Evolutionary conservation across 345 rosid species (phyloP), one percentile per base, ranked within the genome.

Genomic region (Clausena lansium): DNA sequence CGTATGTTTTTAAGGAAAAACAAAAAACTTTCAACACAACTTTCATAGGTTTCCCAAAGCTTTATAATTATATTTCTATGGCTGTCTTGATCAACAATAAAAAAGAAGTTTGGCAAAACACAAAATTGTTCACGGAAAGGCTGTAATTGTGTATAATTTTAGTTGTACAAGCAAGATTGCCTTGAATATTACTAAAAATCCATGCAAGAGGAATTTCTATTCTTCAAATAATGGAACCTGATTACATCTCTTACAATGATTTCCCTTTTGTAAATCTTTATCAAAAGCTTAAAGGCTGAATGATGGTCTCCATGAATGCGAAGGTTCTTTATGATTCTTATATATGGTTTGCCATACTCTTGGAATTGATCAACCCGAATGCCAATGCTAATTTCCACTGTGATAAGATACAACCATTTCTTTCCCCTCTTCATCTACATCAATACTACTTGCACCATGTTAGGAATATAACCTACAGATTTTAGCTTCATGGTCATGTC

Each of bases 351-450:
- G 81, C 76, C 47, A 74, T 76, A 0, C 59, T 45, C 19, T 77
- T 69, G 67, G 79, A 38, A 11, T 75, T 76, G 30, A 81, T 69
- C 68, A 83, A 79, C 20, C 85, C 88, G 27, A 70, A 85, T 33
- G 88, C 81, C 67, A 85, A 47, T 54, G 90, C 87, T 69, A 87
- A 63, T 45, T 85, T 87, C 84, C 88, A 45, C 90, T 81, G 65
- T 87, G 88, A 86, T 79, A 80, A 69, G 82, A 38, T n/a, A n/a
- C 24, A 87, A 83, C 78, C 35, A 70, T 73, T 70, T 82, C 84
- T 73, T 85, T 83, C 78, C 85, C 85, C 76, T 85, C 88, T 24
- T 83, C 87, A 9, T 85, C 86, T 45, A 87, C 24, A 17, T 87
- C 88, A 52, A 86, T 69, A 80, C 72, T 28, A 87, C 86, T 33